phyloP scores from a whole-genome alignment of 2,329 filamentous ascomycete genomes.

The Colletotrichum brevisporum region DNA sequence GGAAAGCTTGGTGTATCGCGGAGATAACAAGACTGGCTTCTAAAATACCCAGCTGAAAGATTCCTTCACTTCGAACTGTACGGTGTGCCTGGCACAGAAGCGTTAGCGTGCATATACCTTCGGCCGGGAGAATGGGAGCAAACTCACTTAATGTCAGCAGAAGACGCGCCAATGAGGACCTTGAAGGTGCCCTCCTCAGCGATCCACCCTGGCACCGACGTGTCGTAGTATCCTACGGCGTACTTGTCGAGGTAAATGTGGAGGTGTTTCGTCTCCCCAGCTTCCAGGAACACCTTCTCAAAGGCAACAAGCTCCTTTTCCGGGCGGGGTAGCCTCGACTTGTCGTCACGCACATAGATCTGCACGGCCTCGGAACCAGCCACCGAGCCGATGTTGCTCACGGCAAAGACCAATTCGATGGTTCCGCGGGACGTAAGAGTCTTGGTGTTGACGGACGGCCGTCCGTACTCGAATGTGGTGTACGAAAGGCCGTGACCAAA shows the following conservation, averaged over 20 bases:
- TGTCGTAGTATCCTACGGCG: conserved; percentile 74
- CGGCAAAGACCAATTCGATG: conserved; percentile 62
- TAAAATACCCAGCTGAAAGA: conserved; percentile 77
- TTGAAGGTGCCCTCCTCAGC: conserved; percentile 75
- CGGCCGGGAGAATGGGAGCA: background rate
- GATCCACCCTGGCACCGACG: conserved; percentile 71
- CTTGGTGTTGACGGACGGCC: conserved; percentile 63
- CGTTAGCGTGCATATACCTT: conserved; percentile 13
- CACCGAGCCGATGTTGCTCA: conserved; percentile 69
- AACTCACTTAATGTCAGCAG: conserved; percentile 66
- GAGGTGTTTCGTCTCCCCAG: conserved; percentile 68
- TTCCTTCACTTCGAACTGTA: conserved; percentile 71
- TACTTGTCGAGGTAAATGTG: conserved; percentile 63
- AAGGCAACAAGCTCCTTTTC: conserved; percentile 81
- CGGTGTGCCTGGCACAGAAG: conserved; percentile 45
- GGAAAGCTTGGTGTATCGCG: conserved; percentile 1
- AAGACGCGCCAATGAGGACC: conserved; percentile 73
- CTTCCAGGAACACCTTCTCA: conserved; percentile 72
- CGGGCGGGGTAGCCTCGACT: conserved; percentile 74
- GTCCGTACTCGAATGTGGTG: conserved; percentile 76
- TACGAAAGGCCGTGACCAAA: conserved; percentile 84
- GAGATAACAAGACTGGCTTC: background rate
- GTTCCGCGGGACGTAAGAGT: conserved; percentile 55
- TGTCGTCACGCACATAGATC: conserved; percentile 75
- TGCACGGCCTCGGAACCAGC: conserved; percentile 77